Evolutionary conservation across 305 asterid genomes (phyloP).

Genomic region (Rubia peregrina): DNA sequence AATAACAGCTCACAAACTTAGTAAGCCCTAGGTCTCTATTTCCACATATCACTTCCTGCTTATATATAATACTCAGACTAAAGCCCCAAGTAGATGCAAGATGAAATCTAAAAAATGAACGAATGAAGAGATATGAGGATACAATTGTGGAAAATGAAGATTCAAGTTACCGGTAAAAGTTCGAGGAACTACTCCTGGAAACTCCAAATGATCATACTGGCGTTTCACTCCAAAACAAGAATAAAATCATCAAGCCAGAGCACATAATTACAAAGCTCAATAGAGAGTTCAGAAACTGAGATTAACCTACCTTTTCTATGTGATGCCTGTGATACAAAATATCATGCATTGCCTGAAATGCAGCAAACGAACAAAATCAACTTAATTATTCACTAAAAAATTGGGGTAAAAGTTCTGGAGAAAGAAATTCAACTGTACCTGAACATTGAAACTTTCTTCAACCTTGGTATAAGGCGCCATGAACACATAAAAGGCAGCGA

Average conservation of each 20-base stretch:
- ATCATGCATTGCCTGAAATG: conserved; percentile 87
- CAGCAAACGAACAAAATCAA: conserved; percentile 10
- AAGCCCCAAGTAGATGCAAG: conserved; percentile 5
- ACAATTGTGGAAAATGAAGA: conserved; percentile 2
- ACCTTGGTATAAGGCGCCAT: conserved; percentile 93
- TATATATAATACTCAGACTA: background rate
- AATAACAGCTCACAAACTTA: background rate
- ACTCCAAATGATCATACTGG: conserved; percentile 95
- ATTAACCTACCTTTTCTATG: conserved; percentile 74
- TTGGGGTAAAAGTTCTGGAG: background rate
- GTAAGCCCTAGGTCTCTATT: background rate
- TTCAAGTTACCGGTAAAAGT: conserved; percentile 67
- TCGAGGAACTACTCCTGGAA: conserved; percentile 97
- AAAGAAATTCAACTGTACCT: conserved; percentile 36
- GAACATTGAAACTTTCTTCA: conserved; percentile 96
- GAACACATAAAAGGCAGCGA: conserved; percentile 79
- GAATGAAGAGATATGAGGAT: background rate
- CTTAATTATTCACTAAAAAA: background rate
- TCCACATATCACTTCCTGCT: background rate
- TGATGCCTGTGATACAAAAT: conserved; percentile 63
- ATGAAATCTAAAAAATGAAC: background rate
- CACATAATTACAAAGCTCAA: background rate
- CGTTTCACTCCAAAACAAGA: background rate
- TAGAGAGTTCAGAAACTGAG: background rate
- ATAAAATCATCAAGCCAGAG: conserved; percentile 8